A percentile compares a stretch with the other conserved stretches of the same genome.
phyloP scores from a whole-genome alignment of 805 yeast species.

The Geotrichum ghanense region DNA sequence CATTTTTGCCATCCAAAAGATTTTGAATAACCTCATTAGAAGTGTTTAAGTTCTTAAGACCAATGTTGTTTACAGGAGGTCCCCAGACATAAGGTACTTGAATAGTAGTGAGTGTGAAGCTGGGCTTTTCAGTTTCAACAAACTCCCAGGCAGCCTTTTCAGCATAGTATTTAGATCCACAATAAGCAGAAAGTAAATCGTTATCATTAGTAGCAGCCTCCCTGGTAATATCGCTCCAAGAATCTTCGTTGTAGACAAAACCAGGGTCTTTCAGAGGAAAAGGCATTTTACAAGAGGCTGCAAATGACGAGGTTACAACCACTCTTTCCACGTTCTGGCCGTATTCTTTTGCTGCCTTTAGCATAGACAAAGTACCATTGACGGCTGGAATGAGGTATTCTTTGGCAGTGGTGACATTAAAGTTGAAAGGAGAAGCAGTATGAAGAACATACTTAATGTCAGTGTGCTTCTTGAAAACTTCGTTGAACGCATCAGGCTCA shows the following conservation, averaged over 20 bases:
- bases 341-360: conserved; percentile 29
- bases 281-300: conserved; percentile 31
- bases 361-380: conserved; percentile 34
- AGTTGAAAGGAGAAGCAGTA: conserved; percentile 29
- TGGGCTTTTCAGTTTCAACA: conserved; percentile 18
- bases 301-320: conserved; percentile 42
- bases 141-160: conserved; percentile 50
- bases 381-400: conserved; percentile 38
- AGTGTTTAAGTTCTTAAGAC: conserved; percentile 26
- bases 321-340: conserved; percentile 34
- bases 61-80: conserved; percentile 18
- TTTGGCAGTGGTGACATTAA: conserved; percentile 27
- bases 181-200: too few species aligned
- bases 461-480: conserved; percentile 28
- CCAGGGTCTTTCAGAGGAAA: conserved; percentile 21
- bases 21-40: conserved; percentile 27
- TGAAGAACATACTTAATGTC: conserved; percentile 26
- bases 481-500: conserved; percentile 34
- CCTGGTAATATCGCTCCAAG: conserved; percentile 5
- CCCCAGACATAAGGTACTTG: conserved; percentile 24
- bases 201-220: neutral
- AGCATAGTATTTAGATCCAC: too few species aligned
- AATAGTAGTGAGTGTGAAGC: conserved; percentile 18
- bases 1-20: conserved; percentile 15
- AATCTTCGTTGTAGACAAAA: conserved; percentile 7